These are phyloP conservation scores for Knoxdaviesia capensis DNA, from an alignment of 2,329 filamentous ascomycete species.

Conservation along the genomic window DNA sequence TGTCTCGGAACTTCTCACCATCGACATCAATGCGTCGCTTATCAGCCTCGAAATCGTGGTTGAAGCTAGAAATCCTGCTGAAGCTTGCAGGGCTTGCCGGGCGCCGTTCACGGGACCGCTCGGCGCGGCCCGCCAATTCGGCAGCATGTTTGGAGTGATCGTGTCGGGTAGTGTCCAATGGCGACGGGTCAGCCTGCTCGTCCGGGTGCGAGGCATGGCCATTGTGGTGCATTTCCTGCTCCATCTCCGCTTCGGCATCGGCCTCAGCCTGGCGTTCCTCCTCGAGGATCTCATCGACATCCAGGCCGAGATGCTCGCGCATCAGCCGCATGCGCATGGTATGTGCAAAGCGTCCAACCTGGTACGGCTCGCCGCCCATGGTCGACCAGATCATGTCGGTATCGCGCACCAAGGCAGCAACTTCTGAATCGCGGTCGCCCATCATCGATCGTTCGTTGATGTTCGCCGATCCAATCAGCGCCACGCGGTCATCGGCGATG, in stretches of 20 bases:
- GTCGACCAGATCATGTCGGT: slow-evolving; percentile 81
- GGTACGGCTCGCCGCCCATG: slow-evolving; percentile 80
- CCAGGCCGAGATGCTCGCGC: slow-evolving; percentile 90
- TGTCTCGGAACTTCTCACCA: slow-evolving; percentile 10
- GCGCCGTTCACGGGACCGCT: not conserved
- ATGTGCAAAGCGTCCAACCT: slow-evolving; percentile 81
- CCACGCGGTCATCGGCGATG: slow-evolving; percentile 82
- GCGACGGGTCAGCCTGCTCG: slow-evolving; percentile 1
- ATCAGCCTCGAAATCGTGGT: slow-evolving; percentile 47
- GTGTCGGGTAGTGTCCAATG: too few species aligned
- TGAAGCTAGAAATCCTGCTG: slow-evolving; percentile 34
- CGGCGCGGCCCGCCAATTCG: not conserved
- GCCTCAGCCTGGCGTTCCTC: slow-evolving; percentile 51
- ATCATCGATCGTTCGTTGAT: slow-evolving; percentile 97
- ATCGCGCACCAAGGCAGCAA: slow-evolving; percentile 76
- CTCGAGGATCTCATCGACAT: slow-evolving; percentile 78
- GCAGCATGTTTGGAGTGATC: too few species aligned
- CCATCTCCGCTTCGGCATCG: slow-evolving; percentile 25
- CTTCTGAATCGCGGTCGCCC: slow-evolving; percentile 78
- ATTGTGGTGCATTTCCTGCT: slow-evolving; percentile 33
- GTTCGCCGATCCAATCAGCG: slow-evolving; percentile 90
- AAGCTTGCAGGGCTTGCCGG: not conserved
- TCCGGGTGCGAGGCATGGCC: slow-evolving; percentile 12
- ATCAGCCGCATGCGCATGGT: slow-evolving; percentile 83
- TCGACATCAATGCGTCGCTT: slow-evolving; percentile 5